Percentiles rank a stretch among this genome's conserved stretches.
Evolutionary conservation across 2,329 filamentous ascomycete species (phyloP).

Genomic region (Lasiodiplodia citricola): DNA sequence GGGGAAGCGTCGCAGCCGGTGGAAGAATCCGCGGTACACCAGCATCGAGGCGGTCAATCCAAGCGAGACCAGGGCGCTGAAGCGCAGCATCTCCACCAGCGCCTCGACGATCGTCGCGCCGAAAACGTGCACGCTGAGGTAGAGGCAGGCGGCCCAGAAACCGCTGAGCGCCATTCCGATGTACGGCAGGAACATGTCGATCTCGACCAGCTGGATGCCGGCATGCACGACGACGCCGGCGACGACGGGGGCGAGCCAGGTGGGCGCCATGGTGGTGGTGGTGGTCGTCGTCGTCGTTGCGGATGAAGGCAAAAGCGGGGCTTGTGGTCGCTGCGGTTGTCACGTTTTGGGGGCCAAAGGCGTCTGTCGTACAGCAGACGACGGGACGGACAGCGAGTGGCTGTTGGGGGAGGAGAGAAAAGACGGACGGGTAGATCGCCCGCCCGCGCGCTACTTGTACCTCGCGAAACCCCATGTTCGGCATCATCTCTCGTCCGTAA

Average conservation of each 20-base stretch:
- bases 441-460: not conserved
- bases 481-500: not conserved
- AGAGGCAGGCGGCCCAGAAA: not conserved
- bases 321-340: too few species aligned
- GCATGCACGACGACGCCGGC: not conserved
- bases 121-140: not conserved
- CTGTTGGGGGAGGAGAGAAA: too few species aligned
- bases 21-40: constrained; percentile 41
- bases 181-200: constrained; percentile 6
- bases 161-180: not conserved
- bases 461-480: not conserved
- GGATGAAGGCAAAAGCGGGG: not conserved
- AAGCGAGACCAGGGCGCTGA: not conserved
- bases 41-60: constrained; percentile 1
- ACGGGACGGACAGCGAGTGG: too few species aligned
- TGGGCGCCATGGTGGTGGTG: not conserved
- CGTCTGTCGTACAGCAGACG: too few species aligned
- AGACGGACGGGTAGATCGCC: not conserved
- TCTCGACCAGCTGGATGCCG: not conserved
- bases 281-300: constrained; percentile 20
- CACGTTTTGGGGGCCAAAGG: too few species aligned
- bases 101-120: not conserved
- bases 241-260: not conserved
- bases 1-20: constrained; percentile 42
- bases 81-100: not conserved